Percentiles rank a stretch among this genome's conserved stretches.
Evolutionary conservation across 345 rosid genomes (phyloP).

Genomic region (Noccaea bulbosa): DNA sequence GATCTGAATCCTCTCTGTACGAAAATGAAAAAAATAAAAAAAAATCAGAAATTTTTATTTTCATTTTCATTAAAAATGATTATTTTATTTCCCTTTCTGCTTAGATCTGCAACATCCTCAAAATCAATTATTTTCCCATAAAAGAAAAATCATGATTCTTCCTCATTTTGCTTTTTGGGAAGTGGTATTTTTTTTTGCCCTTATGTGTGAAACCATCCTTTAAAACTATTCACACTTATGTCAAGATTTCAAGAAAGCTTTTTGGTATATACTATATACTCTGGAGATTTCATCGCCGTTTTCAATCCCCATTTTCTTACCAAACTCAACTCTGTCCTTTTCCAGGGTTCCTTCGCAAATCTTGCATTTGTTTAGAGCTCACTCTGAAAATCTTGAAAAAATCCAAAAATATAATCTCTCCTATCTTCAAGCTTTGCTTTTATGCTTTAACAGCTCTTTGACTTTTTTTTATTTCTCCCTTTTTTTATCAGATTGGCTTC

Average conservation of each 20-base stretch:
- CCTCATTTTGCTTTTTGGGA: constrained; percentile 32
- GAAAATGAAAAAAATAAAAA: background rate
- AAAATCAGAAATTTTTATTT: background rate
- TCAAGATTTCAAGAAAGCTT: constrained; percentile 26
- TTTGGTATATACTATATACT: constrained; percentile 32
- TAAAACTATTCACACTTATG: constrained; percentile 9
- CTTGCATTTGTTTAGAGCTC: constrained; percentile 28
- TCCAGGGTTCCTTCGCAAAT: constrained; percentile 34
- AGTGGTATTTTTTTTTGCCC: constrained; percentile 24
- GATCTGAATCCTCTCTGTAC: constrained; percentile 59
- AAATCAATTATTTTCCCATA: constrained; percentile 32
- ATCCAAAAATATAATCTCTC: background rate
- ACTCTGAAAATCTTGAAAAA: background rate
- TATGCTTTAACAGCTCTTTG: constrained; percentile 12
- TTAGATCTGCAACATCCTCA: constrained; percentile 43
- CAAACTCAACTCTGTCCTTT: constrained; percentile 22
- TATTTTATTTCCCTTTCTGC: constrained; percentile 46
- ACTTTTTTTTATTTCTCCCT: constrained; percentile 15
- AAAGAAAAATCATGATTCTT: constrained; percentile 19
- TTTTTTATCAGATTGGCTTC: constrained; percentile 46
- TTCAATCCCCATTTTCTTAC: constrained; percentile 4
- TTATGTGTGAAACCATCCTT: constrained; percentile 11
- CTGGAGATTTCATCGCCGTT: constrained; percentile 15
- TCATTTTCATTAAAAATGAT: constrained; percentile 7
- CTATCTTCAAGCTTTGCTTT: no score